Evolutionary conservation across 2,329 filamentous ascomycete genomes (phyloP), one percentile per base, ranked within the genome.

Genomic region (Ophiostoma angusticollis): DNA sequence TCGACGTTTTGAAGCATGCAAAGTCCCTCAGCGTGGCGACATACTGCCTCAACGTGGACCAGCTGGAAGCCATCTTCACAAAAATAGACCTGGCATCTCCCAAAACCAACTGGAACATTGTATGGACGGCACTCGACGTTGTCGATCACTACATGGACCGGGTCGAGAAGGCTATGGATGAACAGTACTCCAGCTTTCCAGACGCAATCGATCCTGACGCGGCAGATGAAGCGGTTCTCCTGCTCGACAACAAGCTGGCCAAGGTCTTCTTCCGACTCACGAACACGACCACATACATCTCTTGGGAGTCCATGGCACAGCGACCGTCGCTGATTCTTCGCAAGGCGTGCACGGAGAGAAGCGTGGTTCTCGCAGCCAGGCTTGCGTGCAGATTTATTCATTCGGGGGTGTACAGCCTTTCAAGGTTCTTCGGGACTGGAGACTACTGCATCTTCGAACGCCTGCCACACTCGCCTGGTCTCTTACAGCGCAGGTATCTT

Each of bases 391-490:
- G 62, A 8, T 62, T 73, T 22, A 56, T 68, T 23, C 59, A 60
- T 28, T 57, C 61, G 34, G 60, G 65, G 38, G 54, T 71, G 31
- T 49, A 63, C 54, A 58, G 59, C 31, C 47, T 70, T 13, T 58
- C 57, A 2, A 55, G 64, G 14, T 62, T 68, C 44, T 70, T 74
- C 52, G 58, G 58, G 23, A 39, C 51, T 13, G 61, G 66, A 25
- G 66, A 64, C 38, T 70, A 71, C 43, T 59, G 62, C 25, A 50
- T 76, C 2, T 76, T 75, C 39, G 58, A 62, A 12, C 57, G 57
- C 4, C 31, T 54, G 8, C 60, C 63, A 1, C 59, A 58, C 9
- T 57, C 58, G 9, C 51, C 70, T 13, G 50, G 50, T 13, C 54
- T 63, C 2, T 46, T 57, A 4, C 61, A 65, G 35, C 60, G 68